Evolutionary conservation across 768 basidiomycete genomes (phyloP).

Genomic region (Trametes meyenii): DNA sequence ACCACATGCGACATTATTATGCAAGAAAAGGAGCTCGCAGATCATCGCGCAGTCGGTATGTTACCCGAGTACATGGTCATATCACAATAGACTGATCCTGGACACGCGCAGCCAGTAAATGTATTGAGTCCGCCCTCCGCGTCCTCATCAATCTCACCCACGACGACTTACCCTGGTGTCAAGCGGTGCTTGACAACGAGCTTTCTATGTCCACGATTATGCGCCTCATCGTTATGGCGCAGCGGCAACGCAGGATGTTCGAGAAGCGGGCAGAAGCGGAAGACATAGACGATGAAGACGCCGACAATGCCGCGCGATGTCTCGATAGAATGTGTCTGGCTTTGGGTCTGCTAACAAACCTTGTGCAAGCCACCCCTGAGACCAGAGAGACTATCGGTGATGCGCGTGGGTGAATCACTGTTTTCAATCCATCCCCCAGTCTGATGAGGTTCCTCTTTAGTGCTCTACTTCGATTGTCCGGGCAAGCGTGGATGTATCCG

Average conservation of each 20-base stretch:
- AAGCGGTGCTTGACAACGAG: slow-evolving; percentile 49
- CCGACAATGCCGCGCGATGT: slow-evolving; percentile 41
- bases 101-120: slow-evolving; percentile 42
- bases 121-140: slow-evolving; percentile 60
- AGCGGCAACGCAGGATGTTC: slow-evolving; percentile 26
- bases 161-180: slow-evolving; percentile 57
- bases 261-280: slow-evolving; percentile 24
- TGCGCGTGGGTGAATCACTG: slow-evolving; percentile 47
- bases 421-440: not conserved
- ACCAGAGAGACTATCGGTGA: slow-evolving; percentile 50
- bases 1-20: slow-evolving; percentile 48
- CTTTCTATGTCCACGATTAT: slow-evolving; percentile 50
- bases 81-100: not conserved
- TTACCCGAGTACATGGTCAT: not conserved
- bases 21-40: slow-evolving; percentile 28
- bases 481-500: slow-evolving; percentile 52
- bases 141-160: slow-evolving; percentile 76
- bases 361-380: slow-evolving; percentile 62
- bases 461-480: slow-evolving; percentile 52
- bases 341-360: slow-evolving; percentile 74
- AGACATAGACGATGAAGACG: slow-evolving; percentile 24
- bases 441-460: slow-evolving; percentile 36
- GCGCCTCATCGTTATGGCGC: slow-evolving; percentile 48
- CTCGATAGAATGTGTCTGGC: slow-evolving; percentile 78
- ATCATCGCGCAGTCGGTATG: slow-evolving; percentile 15